These are phyloP conservation scores for Candida maltosa DNA, from an alignment of 805 yeast species.

Conservation along the genomic window DNA sequence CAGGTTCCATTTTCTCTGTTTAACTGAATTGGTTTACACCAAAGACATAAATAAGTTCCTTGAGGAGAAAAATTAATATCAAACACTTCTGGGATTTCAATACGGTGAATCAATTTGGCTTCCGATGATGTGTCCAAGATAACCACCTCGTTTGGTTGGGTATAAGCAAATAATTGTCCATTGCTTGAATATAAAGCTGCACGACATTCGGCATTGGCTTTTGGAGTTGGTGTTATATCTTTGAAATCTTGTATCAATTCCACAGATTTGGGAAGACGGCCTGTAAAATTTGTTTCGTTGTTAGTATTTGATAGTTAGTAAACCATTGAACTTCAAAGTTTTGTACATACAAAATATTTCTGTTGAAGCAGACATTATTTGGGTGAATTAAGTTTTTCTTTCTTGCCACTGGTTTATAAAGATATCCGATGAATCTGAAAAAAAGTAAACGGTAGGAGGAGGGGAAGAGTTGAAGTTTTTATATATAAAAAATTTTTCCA, in stretches of 20 bases:
- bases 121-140: conserved; percentile 56
- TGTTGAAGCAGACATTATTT: conserved; percentile 33
- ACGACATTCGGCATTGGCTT: conserved; percentile 50
- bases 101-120: conserved; percentile 34
- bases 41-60: conserved; percentile 77
- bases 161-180: conserved; percentile 68
- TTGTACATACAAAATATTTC: conserved; percentile 36
- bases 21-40: conserved; percentile 79
- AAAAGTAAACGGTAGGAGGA: too few relatives aligned
- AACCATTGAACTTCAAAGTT: background rate
- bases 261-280: conserved; percentile 56
- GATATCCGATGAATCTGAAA: too few relatives aligned
- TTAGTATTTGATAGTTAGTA: too few relatives aligned
- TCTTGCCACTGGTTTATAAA: too few relatives aligned
- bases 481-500: too few relatives aligned
- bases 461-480: too few relatives aligned
- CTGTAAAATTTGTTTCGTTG: conserved; percentile 18
- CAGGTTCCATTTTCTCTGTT: conserved; percentile 69
- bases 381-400: too few relatives aligned
- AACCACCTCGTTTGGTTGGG: conserved; percentile 60
- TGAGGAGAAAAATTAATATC: conserved; percentile 88
- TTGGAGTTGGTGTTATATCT: conserved; percentile 32
- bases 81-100: conserved; percentile 64
- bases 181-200: conserved; percentile 63
- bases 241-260: conserved; percentile 46